Conservation (phyloP, 176 grass and related monocot genomes). For the Sorghum bicolor region DNA sequence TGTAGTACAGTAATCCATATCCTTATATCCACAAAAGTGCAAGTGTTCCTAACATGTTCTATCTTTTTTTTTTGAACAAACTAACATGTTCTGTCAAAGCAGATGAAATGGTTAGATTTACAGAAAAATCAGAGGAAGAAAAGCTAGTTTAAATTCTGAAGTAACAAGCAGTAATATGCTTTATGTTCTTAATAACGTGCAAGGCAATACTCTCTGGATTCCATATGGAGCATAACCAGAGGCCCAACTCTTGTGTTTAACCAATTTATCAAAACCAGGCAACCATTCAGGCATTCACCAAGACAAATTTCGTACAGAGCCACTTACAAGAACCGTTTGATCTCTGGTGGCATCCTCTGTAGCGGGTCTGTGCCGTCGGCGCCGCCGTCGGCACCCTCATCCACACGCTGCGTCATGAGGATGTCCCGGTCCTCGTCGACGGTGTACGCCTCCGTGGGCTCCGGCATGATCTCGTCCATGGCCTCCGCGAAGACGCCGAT, state of each 20-base stretch:
- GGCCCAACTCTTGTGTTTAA: not conserved
- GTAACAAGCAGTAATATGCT: not conserved
- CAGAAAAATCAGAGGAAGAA: not conserved
- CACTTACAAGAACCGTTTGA: constrained; percentile 95
- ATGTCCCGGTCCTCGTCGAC: constrained; percentile 91
- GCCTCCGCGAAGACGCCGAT: constrained; percentile 74
- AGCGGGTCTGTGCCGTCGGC: constrained; percentile 53
- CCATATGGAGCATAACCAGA: not conserved
- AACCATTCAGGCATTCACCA: not conserved
- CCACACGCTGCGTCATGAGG: constrained; percentile 95
- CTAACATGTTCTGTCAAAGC: not conserved
- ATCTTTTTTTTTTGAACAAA: not conserved
- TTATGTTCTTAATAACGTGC: not conserved
- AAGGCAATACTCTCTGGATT: not conserved
- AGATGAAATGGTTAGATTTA: not conserved
- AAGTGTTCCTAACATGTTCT: not conserved
- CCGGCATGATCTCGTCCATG: constrained; percentile 91
- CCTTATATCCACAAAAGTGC: not conserved
- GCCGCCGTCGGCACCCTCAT: constrained; percentile 54
- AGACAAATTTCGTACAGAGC: not conserved
- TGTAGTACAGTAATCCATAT: not conserved
- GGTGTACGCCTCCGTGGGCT: constrained; percentile 78
- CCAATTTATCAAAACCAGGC: not conserved
- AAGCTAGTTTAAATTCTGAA: not conserved
- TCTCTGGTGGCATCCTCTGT: constrained; percentile 93